A percentile compares a stretch with the other conserved stretches of the same genome.
Conservation (phyloP, 1,284 basidiomycete genomes). For the Takashimella tepidaria region DNA sequence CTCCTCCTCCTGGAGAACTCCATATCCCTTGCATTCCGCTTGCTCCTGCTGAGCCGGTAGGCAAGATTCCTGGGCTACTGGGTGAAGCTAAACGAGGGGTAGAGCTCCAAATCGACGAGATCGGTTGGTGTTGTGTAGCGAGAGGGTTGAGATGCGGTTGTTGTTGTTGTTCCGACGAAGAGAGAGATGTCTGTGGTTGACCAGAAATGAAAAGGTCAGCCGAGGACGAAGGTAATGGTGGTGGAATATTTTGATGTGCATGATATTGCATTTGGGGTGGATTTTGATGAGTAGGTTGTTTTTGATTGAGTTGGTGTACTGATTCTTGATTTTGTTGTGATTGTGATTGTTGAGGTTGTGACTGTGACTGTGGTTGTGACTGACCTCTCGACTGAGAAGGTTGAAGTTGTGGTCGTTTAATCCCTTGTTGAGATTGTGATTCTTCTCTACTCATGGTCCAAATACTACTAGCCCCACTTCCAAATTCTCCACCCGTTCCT, state of each 20-base stretch:
- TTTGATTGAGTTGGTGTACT: neutral
- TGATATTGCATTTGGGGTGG: neutral
- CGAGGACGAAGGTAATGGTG: too few relatives aligned
- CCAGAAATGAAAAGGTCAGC: too few relatives aligned
- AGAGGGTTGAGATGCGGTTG: neutral
- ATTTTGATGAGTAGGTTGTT: neutral
- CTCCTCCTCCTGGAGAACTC: too few relatives aligned
- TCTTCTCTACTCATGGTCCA: conserved; percentile 37
- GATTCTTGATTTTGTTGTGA: neutral
- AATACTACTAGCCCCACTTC: conserved; percentile 23
- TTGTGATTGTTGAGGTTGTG: neutral
- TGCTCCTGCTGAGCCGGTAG: neutral
- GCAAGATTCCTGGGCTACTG: neutral
- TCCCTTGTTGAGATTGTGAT: conserved; percentile 9
- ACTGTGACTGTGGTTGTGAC: neutral
- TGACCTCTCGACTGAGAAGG: neutral
- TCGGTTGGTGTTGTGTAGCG: neutral
- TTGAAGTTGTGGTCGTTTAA: neutral
- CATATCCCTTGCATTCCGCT: neutral
- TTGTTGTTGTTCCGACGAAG: too few relatives aligned
- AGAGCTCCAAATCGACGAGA: neutral
- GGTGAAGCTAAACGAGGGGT: neutral
- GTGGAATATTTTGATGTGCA: neutral
- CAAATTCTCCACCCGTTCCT: conserved; percentile 11
- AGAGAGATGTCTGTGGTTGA: too few relatives aligned